Percentiles rank a stretch among this genome's conserved stretches.
Conservation (phyloP, 1,284 basidiomycete genomes). For the Puccinia polysora region DNA sequence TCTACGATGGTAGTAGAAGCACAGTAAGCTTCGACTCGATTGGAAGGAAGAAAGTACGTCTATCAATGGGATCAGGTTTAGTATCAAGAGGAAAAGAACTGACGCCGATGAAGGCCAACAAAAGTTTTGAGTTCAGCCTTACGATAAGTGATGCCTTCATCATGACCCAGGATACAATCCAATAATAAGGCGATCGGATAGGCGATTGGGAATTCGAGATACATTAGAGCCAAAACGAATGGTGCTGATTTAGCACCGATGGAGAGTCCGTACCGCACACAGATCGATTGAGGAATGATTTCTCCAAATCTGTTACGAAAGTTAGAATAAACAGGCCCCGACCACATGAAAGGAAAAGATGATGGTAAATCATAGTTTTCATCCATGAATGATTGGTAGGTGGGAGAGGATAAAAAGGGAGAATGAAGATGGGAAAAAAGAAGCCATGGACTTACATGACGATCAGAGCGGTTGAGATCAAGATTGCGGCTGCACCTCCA, state of each 20-base stretch:
- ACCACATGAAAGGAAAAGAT: too few relatives aligned
- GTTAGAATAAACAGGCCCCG: too few relatives aligned
- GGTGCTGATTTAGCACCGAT: conserved; percentile 57
- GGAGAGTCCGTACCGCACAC: conserved; percentile 56
- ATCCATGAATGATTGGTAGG: background rate
- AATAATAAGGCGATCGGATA: conserved; percentile 55
- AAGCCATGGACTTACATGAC: conserved; percentile 21
- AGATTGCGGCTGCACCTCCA: conserved; percentile 39
- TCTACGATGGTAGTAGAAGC: conserved; percentile 29
- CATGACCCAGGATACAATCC: conserved; percentile 56
- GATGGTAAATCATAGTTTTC: too few relatives aligned
- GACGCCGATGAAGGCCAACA: conserved; percentile 54
- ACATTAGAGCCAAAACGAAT: conserved; percentile 55
- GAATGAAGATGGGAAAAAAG: background rate
- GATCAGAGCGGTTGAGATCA: conserved; percentile 41
- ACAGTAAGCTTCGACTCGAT: too few relatives aligned
- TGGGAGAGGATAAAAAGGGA: background rate
- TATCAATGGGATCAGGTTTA: background rate
- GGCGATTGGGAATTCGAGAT: conserved; percentile 55
- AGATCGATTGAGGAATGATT: conserved; percentile 56
- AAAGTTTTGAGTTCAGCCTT: conserved; percentile 55
- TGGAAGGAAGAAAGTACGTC: background rate
- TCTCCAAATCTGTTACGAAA: conserved; percentile 53
- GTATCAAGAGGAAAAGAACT: conserved; percentile 11
- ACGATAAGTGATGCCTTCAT: conserved; percentile 55